A percentile compares a stretch with the other conserved stretches of the same genome.
phyloP scores from a whole-genome alignment of 2,329 filamentous ascomycete species.

The Aspergillus oerlinghausenensis region DNA sequence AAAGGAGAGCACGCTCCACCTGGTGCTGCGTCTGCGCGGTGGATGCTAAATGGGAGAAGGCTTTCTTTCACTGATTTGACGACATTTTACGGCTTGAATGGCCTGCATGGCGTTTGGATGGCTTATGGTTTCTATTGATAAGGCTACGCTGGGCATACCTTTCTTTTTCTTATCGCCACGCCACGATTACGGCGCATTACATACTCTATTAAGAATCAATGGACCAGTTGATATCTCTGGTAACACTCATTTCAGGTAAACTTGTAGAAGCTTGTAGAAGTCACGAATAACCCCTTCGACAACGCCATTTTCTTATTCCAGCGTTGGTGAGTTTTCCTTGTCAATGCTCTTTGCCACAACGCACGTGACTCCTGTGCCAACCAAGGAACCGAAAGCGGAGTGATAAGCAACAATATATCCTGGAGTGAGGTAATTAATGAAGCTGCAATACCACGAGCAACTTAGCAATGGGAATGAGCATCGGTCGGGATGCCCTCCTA shows the following conservation, averaged over 20 bases:
- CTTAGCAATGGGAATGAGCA: constrained; percentile 27
- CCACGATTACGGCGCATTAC: constrained; percentile 15
- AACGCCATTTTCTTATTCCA: not conserved
- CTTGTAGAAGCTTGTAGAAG: not conserved
- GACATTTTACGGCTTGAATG: constrained; percentile 26
- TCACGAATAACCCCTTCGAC: not conserved
- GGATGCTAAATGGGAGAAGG: constrained; percentile 31
- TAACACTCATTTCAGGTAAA: not conserved
- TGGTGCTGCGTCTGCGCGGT: constrained; percentile 48
- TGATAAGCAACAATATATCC: not conserved
- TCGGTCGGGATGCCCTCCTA: constrained; percentile 54
- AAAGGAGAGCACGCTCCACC: constrained; percentile 61
- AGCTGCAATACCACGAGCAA: constrained; percentile 3
- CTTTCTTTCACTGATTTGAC: constrained; percentile 14
- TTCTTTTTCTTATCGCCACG: constrained; percentile 16
- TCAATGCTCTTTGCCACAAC: constrained; percentile 1
- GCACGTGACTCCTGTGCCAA: constrained; percentile 5
- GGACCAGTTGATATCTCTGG: constrained; percentile 1
- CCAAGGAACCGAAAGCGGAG: constrained; percentile 1
- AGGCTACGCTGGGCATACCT: constrained; percentile 21
- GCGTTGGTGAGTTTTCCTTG: not conserved
- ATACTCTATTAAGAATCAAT: constrained; percentile 14
- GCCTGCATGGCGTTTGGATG: constrained; percentile 37
- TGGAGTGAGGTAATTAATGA: not conserved
- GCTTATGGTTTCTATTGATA: constrained; percentile 20